Base-by-base conservation (phyloP, 805 yeast genomes). In the Candida ascalaphidarum region DNA sequence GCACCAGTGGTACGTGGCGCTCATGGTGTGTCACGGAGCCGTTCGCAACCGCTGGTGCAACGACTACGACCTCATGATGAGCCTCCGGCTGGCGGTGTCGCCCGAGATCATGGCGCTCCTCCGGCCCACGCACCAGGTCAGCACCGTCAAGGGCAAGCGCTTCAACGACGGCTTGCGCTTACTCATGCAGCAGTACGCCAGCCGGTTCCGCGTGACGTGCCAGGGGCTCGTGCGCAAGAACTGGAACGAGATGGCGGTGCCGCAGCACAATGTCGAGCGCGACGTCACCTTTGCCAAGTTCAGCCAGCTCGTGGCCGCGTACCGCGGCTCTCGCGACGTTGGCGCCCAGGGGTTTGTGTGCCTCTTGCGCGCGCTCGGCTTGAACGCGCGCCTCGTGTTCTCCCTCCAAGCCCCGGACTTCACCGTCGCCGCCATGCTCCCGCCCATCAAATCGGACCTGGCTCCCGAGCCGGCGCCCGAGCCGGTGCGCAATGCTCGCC, bases 321-420 rank as follows among this genome's bases (percentile, higher is more conserved):
- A 71, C 15, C 50, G 65, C 11, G 98, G 97, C 0, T 73, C 84
- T 3, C 52, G 81, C 19, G 96, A 89, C 46, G 32, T 83, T 5
- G 80, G 81, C 0, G 86, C 92, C 0, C 95, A 84, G 44, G 96
- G 95, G 0, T 88, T 84, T 56, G 84, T 85, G 11, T 74, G 82
- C 0, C 43, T 89, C 1, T 49, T 85, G 24, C 56, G 97, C 37
- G 65, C 92, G 2, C 52, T 81, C 9, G 81, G 80, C 1, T 57
- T 92, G 9, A 68, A 75, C 23, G 77, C 89, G 1, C 61, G 98
- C 25, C 54, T 92, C 16, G 76, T 86, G 0, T 77, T 79, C 41
- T 88, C 96, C 1, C 45, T 88, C 18, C 98, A 92, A 47, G 92
- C 96, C 0, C 88, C 96, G 0, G 96, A 92, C 48, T 82, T 77